These are phyloP conservation scores for Boehmeria nivea DNA, from an alignment of 306 rosid genomes.

Conservation along the genomic window DNA sequence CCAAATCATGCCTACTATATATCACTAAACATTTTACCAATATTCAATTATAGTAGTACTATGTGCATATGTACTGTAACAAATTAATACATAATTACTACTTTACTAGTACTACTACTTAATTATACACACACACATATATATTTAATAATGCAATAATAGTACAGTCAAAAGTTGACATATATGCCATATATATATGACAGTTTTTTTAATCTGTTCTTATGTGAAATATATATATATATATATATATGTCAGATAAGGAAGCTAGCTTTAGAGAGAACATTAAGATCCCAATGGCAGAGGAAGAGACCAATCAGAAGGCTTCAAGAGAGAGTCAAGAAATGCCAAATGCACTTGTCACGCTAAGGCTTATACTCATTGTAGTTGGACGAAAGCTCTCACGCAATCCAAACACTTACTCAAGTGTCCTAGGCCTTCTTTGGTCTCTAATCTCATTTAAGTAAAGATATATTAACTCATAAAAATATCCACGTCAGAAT, in stretches of 20 bases:
- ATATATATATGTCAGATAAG: constrained; percentile 13
- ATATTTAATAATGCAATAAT: no score
- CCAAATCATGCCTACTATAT: constrained; percentile 1
- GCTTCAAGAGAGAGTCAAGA: constrained; percentile 9
- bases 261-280: constrained; percentile 43
- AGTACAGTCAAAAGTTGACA: no score
- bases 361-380: constrained; percentile 36
- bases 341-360: constrained; percentile 32
- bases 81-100: no score
- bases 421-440: constrained; percentile 33
- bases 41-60: background rate
- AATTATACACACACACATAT: no score
- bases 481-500: background rate
- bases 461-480: constrained; percentile 4
- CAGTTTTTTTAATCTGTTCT: no score
- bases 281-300: constrained; percentile 21
- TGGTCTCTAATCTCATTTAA: constrained; percentile 43
- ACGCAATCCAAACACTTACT: constrained; percentile 45
- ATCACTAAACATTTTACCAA: background rate
- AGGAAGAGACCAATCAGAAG: constrained; percentile 16
- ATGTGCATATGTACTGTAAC: no score
- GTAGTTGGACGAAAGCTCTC: constrained; percentile 38
- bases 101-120: no score
- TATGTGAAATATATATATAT: no score
- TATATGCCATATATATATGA: no score